Evolutionary conservation across 192 early-diverging fungal species (phyloP).

Genomic region (Coemansia sp.): DNA sequence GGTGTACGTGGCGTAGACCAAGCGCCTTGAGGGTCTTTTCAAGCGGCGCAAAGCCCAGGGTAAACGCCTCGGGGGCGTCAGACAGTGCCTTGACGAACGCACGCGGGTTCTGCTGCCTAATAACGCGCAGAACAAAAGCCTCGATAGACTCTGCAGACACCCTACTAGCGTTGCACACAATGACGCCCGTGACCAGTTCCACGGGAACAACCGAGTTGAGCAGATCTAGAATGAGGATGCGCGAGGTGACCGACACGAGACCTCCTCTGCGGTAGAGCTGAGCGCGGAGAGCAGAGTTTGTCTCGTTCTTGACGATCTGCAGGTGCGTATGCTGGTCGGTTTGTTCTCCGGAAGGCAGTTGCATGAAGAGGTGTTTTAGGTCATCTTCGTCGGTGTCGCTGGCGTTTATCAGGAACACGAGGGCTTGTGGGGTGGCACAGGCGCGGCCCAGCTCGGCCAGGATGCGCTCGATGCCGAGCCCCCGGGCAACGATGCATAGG

Average conservation of each 20-base stretch:
- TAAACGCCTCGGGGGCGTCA: constrained; percentile 79
- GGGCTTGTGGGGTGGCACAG: constrained; percentile 61
- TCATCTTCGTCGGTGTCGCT: constrained; percentile 56
- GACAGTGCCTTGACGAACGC: constrained; percentile 95
- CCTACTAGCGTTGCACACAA: constrained; percentile 84
- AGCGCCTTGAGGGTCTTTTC: constrained; percentile 83
- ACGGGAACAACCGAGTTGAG: constrained; percentile 74
- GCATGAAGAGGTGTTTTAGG: constrained; percentile 54
- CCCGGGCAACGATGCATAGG: constrained; percentile 72
- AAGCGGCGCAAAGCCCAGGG: constrained; percentile 78
- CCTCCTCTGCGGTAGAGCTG: constrained; percentile 79
- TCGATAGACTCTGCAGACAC: constrained; percentile 79
- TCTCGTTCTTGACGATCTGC: constrained; percentile 24
- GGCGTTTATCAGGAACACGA: constrained; percentile 81
- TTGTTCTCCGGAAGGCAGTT: constrained; percentile 44
- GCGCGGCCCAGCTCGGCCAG: constrained; percentile 69
- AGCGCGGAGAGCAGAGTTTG: constrained; percentile 29
- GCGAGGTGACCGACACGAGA: constrained; percentile 79
- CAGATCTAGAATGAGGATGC: constrained; percentile 88
- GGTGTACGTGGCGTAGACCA: constrained; percentile 72
- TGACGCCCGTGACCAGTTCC: constrained; percentile 74
- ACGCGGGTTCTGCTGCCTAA: constrained; percentile 72
- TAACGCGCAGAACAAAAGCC: constrained; percentile 84
- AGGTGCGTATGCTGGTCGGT: constrained; percentile 17
- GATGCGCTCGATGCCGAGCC: constrained; percentile 71